Evolutionary conservation across 257 asterid species (phyloP).

Genomic region (Voacanga thouarsii): DNA sequence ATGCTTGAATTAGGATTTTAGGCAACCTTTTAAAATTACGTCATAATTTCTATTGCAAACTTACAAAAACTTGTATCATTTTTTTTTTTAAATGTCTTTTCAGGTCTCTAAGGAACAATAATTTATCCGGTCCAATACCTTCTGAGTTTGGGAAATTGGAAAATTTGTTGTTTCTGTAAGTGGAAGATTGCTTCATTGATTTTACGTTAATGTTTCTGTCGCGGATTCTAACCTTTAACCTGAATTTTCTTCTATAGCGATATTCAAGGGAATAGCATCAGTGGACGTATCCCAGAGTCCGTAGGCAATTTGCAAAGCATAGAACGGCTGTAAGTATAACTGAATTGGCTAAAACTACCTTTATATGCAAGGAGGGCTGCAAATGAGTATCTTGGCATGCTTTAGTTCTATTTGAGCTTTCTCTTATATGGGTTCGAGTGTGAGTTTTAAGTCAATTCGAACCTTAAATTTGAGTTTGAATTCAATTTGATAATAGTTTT

Average conservation of each 20-base stretch:
- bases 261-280: slow-evolving; percentile 9
- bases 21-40: too few species aligned
- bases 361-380: not conserved
- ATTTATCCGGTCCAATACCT: too few species aligned
- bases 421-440: too few species aligned
- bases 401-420: too few species aligned
- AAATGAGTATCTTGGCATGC: too few species aligned
- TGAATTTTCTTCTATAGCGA: not conserved
- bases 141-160: not conserved
- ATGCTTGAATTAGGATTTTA: not conserved
- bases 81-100: too few species aligned
- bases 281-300: too few species aligned
- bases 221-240: not conserved
- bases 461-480: too few species aligned
- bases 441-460: too few species aligned
- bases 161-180: not conserved
- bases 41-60: too few species aligned
- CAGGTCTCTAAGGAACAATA: too few species aligned
- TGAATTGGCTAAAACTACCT: not conserved
- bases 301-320: not conserved
- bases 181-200: not conserved
- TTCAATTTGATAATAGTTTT: too few species aligned
- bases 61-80: not conserved
- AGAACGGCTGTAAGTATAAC: not conserved
- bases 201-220: not conserved